A percentile compares a stretch with the other conserved stretches of the same genome.
Conservation (phyloP, 1,139 yeast genomes). For the Scheffersomyces illinoinensis region DNA sequence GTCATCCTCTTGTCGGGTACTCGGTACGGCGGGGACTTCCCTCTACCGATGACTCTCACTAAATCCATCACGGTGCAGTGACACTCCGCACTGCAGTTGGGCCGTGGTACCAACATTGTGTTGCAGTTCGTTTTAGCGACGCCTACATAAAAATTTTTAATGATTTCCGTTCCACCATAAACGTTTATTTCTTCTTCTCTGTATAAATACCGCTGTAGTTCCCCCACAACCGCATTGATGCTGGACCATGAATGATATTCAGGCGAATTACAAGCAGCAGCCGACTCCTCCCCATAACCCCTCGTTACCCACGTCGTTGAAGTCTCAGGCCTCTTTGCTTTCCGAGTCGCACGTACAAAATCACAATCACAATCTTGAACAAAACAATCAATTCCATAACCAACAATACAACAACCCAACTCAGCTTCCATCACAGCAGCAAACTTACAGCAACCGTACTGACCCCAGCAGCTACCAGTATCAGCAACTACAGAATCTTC, state of each 20-base stretch:
- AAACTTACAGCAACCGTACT: neutral
- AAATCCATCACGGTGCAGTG: neutral
- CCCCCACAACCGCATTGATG: slow-evolving; percentile 1
- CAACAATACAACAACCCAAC: neutral
- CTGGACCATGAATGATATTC: slow-evolving; percentile 9
- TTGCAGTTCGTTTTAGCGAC: neutral
- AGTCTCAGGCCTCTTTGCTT: neutral
- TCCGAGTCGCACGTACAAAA: neutral
- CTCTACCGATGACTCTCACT: neutral
- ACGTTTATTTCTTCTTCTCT: neutral
- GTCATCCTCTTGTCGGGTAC: neutral
- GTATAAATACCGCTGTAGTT: neutral
- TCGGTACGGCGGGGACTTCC: neutral
- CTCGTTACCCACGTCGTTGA: neutral
- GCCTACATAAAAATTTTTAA: neutral
- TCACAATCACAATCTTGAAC: neutral
- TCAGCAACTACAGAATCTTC: neutral
- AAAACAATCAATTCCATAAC: neutral
- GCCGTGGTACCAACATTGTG: neutral
- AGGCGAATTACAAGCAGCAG: slow-evolving; percentile 2
- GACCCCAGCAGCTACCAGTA: neutral
- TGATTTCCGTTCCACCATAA: neutral
- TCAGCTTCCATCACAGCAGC: neutral
- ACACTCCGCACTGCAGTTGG: neutral
- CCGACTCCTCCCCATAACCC: neutral